These are phyloP conservation scores for Candida sp. DNA, from an alignment of 1,139 yeast genomes.

Conservation along the genomic window DNA sequence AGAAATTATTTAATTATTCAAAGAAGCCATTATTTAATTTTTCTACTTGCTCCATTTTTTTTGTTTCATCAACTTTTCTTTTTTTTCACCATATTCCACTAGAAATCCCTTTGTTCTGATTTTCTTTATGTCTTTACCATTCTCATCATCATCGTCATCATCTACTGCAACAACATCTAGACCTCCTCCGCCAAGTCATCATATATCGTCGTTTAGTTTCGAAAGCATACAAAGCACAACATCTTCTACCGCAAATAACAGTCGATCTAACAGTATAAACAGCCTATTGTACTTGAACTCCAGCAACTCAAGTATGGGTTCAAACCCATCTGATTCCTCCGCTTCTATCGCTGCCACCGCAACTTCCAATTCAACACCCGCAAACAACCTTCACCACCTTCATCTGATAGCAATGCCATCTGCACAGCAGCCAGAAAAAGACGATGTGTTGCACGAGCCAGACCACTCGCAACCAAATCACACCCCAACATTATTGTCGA, in stretches of 20 bases:
- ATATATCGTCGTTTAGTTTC: constrained; percentile 1
- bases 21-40: not conserved
- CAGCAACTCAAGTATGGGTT: constrained; percentile 5
- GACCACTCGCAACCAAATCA: not conserved
- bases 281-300: constrained; percentile 2
- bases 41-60: not conserved
- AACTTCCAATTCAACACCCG: not conserved
- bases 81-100: not conserved
- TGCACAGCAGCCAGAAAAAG: not conserved
- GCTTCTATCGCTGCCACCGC: constrained; percentile 1
- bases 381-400: not conserved
- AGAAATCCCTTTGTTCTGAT: too few relatives aligned
- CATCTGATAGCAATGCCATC: not conserved
- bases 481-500: not conserved
- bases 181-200: not conserved
- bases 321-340: constrained; percentile 1
- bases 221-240: constrained; percentile 1
- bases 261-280: constrained; percentile 3
- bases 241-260: not conserved
- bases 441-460: not conserved
- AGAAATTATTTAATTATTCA: not conserved
- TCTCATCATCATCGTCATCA: constrained; percentile 1
- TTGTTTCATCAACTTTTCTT: not conserved
- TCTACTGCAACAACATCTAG: not conserved
- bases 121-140: constrained; percentile 1